Base-by-base conservation (phyloP, 1,284 basidiomycete species). In the Apiotrichum brassicae region DNA sequence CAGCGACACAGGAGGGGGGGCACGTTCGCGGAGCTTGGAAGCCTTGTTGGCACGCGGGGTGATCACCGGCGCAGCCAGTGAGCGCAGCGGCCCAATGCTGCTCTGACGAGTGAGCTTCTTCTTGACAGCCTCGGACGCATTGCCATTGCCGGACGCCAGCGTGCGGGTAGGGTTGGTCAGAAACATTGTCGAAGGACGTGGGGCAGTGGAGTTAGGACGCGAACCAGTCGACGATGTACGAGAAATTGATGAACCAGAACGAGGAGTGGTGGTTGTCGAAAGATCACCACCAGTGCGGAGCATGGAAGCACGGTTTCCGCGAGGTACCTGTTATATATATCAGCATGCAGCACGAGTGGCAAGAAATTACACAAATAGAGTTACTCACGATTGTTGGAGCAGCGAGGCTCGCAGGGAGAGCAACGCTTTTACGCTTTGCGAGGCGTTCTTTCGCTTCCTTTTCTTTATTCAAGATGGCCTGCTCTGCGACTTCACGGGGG, bases 271-370 rank as follows among this genome's bases (percentile, higher is more conserved):
- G 14, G 28, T 11, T 4, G 33, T 44, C 6, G 30, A 6, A 19
- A n/a, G n/a, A 12, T 18, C 20, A n/a, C 35, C 43, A 22, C 44
- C 41, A 3, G 51, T 50, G 14, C 68, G 64, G 5, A 71, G 57
- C 43, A 65, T 49, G 4, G 64, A 61, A 11, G 67, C 48, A 36
- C 59, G 61, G 56, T 71, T 71, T 8, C 62, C 39, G 18, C 68
- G 57, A 2, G 68, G 68, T 20, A 56, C 36, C 68, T 70, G n/a
- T n/a, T n/a, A n/a, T 12, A 20, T 33, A 46, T 34, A 25, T 32
- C 25, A 46, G 50, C 18, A 49, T 51, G 30, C 13, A 5, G n/a
- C 11, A 26, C 13, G 11, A 19, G 16, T 19, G 22, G 8, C n/a
- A 25, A 6, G 20, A 3, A 3, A n/a, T 5, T 39, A 4, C 4